These are phyloP conservation scores for Babesia ovis DNA, from an alignment of 169 alveolate genomes.

Conservation along the genomic window DNA sequence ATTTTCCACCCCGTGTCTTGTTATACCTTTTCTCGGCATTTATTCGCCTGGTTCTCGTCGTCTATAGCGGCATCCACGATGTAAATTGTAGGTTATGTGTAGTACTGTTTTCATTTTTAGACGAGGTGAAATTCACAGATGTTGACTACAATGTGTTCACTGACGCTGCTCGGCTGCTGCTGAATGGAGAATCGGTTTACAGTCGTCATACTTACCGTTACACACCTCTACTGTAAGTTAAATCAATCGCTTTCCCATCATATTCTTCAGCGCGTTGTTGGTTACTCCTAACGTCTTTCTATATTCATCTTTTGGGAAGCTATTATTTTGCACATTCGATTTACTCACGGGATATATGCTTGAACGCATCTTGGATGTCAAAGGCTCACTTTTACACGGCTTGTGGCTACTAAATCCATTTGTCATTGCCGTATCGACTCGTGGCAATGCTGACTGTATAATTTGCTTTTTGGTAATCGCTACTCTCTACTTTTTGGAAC, in stretches of 20 bases:
- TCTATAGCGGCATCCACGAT: conserved; percentile 45
- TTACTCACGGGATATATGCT: conserved; percentile 80
- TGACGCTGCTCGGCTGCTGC: conserved; percentile 94
- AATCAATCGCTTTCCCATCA: neutral
- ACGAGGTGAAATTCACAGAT: conserved; percentile 92
- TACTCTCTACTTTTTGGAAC: conserved; percentile 66
- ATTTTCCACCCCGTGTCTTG: conserved; percentile 14
- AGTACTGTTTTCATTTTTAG: conserved; percentile 9
- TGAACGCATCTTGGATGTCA: conserved; percentile 39
- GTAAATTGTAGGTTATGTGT: conserved; percentile 21
- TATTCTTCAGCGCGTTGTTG: conserved; percentile 68
- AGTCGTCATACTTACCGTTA: conserved; percentile 96
- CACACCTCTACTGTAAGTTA: conserved; percentile 90
- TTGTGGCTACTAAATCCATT: conserved; percentile 93
- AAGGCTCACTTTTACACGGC: conserved; percentile 64
- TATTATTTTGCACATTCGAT: conserved; percentile 84
- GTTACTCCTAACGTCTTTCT: conserved; percentile 73
- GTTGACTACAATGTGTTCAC: conserved; percentile 95
- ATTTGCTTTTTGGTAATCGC: conserved; percentile 74
- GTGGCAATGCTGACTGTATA: conserved; percentile 92
- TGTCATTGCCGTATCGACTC: conserved; percentile 88
- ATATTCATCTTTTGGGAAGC: conserved; percentile 84
- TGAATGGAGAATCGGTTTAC: conserved; percentile 93
- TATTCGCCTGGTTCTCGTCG: conserved; percentile 22
- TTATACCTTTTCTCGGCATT: conserved; percentile 23